These are phyloP conservation scores for Penicillium italicum DNA, from an alignment of 2,329 filamentous ascomycete genomes.

Conservation along the genomic window DNA sequence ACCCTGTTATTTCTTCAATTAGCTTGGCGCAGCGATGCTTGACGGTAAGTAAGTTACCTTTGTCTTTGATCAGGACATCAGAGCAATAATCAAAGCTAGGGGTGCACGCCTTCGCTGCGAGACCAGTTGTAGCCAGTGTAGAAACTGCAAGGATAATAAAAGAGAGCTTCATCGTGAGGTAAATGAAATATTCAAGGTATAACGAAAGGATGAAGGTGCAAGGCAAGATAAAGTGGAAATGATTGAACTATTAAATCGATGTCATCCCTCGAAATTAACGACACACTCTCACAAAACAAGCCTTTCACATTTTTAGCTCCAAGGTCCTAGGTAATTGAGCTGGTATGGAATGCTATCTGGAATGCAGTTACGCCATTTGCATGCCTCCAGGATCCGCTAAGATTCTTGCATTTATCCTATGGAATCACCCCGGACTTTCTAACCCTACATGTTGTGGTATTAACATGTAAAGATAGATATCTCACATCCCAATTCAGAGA, in stretches of 20 bases:
- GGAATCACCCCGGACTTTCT: neutral
- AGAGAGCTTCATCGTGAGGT: constrained; percentile 25
- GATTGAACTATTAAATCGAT: neutral
- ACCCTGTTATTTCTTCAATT: constrained; percentile 19
- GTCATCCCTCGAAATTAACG: neutral
- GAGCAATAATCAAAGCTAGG: constrained; percentile 39
- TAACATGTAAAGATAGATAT: too few species aligned
- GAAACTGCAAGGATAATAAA: constrained; percentile 20
- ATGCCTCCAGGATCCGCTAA: neutral
- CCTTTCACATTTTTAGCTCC: constrained; percentile 3
- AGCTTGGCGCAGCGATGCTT: neutral
- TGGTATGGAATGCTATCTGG: constrained; percentile 7
- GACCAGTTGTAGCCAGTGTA: constrained; percentile 16
- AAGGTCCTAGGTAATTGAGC: neutral
- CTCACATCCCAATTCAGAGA: too few species aligned
- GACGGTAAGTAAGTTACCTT: constrained; percentile 21
- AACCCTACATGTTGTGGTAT: too few species aligned
- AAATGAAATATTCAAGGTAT: neutral
- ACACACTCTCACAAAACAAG: neutral
- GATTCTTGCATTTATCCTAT: neutral
- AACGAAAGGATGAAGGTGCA: neutral
- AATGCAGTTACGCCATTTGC: constrained; percentile 15
- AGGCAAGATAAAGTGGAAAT: neutral
- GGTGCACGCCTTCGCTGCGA: constrained; percentile 32
- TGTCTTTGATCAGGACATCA: constrained; percentile 25